These are phyloP conservation scores for Colletotrichum lentis DNA, from an alignment of 2,329 filamentous ascomycete species.

Conservation along the genomic window DNA sequence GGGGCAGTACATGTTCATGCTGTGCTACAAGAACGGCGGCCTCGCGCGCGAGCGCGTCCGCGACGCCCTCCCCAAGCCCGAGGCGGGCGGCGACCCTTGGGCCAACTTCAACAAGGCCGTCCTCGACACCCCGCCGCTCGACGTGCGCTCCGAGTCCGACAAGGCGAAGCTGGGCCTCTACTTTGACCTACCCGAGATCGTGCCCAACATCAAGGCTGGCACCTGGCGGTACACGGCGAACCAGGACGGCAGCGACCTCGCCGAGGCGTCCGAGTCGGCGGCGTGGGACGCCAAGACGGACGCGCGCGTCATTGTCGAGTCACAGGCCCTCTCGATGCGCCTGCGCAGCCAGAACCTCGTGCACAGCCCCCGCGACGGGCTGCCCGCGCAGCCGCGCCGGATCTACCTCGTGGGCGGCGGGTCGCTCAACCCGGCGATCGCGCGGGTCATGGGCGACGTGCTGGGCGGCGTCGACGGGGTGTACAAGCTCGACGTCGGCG, in stretches of 20 bases:
- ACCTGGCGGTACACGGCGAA: constrained; percentile 81
- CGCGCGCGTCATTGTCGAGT: constrained; percentile 87
- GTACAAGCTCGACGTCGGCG: constrained; percentile 91
- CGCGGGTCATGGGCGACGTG: constrained; percentile 83
- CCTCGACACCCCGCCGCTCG: constrained; percentile 73
- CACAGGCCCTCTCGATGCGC: constrained; percentile 90
- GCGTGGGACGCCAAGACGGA: constrained; percentile 71
- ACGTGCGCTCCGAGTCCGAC: constrained; percentile 61
- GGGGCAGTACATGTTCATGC: constrained; percentile 99
- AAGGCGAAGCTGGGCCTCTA: constrained; percentile 89
- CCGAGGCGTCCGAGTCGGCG: constrained; percentile 48
- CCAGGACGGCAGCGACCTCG: constrained; percentile 58
- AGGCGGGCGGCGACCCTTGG: constrained; percentile 68
- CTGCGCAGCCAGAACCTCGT: constrained; percentile 84
- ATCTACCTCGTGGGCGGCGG: constrained; percentile 96
- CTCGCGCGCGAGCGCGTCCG: constrained; percentile 90
- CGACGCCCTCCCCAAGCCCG: constrained; percentile 73
- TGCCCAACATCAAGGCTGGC: constrained; percentile 86
- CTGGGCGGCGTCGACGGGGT: constrained; percentile 84
- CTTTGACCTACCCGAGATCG: constrained; percentile 94
- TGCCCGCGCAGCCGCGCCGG: constrained; percentile 85
- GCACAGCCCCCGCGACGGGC: constrained; percentile 55
- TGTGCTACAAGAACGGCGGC: constrained; percentile 98
- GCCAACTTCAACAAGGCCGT: constrained; percentile 79
- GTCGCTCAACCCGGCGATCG: constrained; percentile 88